Evolutionary conservation across 441 rosid species (phyloP), one percentile per base, ranked within the genome.

Genomic region (Daphne laureola): DNA sequence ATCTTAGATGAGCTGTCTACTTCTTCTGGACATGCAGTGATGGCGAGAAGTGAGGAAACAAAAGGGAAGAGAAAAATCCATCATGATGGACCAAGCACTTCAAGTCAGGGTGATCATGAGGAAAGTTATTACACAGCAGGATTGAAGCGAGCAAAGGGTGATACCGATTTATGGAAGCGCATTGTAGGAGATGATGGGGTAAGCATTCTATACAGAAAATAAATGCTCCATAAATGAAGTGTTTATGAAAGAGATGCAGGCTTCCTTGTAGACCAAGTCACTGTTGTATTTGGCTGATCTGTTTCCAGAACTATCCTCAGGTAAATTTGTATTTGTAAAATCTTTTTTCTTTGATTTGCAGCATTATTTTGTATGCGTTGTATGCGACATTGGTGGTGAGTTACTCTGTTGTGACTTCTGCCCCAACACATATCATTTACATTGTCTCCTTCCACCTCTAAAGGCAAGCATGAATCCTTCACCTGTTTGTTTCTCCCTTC

Each of bases 371-470:
- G 68, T 68, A 49, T 73, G 73, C 40, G 58, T 65, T 13, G 16
- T 68, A 21, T 73, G 73, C 59, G 63, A 68, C 23, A 45, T 49
- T 35, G 77, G 63, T 8, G 77, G 77, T 13, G 62, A 68, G n/a
- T 55, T 73, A 53, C 61, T 73, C 17, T 73, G 73, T 48, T 73
- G 73, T 36, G 77, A 73, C 44, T 43, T 59, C 51, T 73, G 77
- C 51, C 77, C 77, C 23, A 25, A 63, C 47, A 65, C 73, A 35
- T 73, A 57, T 53, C 77, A 73, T 61, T 57, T 68, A 1, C 58
- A 73, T 58, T 68, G 73, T 59, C 68, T 73, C 45, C 57, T 43
- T 23, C 77, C 77, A 44, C 66, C 73, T 41, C 68, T 65, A 45
- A 57, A 68, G 57, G 73, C 68, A 64, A 41, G 12, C 49, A 46